Percentiles rank a stretch among this genome's conserved stretches.
phyloP scores from a whole-genome alignment of 2,329 filamentous ascomycete species.

The Sclerotiophoma versabilis region DNA sequence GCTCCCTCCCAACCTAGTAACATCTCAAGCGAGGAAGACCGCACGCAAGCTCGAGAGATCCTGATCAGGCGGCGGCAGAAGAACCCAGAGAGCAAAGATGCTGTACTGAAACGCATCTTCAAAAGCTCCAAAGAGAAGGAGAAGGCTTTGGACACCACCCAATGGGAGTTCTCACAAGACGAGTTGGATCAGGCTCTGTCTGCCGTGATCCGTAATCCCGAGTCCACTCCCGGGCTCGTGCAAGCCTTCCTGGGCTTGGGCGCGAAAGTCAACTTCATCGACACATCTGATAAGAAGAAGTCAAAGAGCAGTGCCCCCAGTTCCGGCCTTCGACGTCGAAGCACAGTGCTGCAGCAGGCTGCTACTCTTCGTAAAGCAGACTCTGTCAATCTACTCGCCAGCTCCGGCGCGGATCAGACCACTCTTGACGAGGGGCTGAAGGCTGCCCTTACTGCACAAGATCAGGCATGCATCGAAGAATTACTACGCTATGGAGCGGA shows the following conservation, averaged over 20 bases:
- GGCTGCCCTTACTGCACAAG: conserved; percentile 42
- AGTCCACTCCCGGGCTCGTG: conserved; percentile 40
- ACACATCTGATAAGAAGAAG: conserved; percentile 29
- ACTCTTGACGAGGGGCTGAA: conserved; percentile 45
- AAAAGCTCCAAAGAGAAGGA: conserved; percentile 47
- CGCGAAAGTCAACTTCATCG: conserved; percentile 45
- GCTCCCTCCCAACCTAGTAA: conserved; percentile 41
- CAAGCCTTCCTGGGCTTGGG: conserved; percentile 45
- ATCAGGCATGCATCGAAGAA: conserved; percentile 43
- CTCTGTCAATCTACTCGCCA: conserved; percentile 41
- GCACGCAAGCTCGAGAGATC: conserved; percentile 38
- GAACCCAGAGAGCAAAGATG: conserved; percentile 40
- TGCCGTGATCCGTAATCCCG: conserved; percentile 40
- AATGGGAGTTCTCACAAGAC: conserved; percentile 44
- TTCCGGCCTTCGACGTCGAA: conserved; percentile 36
- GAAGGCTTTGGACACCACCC: conserved; percentile 30
- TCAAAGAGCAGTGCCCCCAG: conserved; percentile 30
- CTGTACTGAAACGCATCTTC: conserved; percentile 46
- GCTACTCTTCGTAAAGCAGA: conserved; percentile 41
- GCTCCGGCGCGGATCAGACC: conserved; percentile 45
- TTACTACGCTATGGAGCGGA: conserved; percentile 46
- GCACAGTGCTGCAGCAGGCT: conserved; percentile 46
- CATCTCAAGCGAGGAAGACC: conserved; percentile 43
- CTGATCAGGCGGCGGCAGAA: conserved; percentile 41
- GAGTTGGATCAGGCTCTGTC: conserved; percentile 46